Percentiles rank a stretch among this genome's conserved stretches.
phyloP scores from a whole-genome alignment of 1,139 yeast genomes.

The Geotrichum bryndzae region DNA sequence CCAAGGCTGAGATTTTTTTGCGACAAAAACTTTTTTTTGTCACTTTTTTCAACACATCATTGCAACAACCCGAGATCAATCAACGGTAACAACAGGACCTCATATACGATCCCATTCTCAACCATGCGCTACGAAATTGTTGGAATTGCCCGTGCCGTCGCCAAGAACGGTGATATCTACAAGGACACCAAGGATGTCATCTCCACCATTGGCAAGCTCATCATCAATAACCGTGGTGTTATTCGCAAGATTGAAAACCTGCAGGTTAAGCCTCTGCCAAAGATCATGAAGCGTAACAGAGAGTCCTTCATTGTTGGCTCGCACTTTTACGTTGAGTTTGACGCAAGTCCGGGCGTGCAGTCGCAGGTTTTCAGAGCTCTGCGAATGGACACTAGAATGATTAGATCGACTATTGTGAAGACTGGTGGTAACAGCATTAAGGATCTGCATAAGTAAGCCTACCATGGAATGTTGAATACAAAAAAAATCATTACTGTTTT shows the following conservation, averaged over 20 bases:
- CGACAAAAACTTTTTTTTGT: not conserved
- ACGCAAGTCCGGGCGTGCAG: conserved; percentile 79
- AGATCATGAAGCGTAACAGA: conserved; percentile 75
- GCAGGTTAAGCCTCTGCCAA: conserved; percentile 76
- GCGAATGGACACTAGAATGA: conserved; percentile 82
- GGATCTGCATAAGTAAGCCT: conserved; percentile 16
- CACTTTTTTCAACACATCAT: not conserved
- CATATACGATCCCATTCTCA: not conserved
- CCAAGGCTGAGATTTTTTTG: not conserved
- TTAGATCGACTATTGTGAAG: conserved; percentile 68
- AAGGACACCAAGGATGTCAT: conserved; percentile 48
- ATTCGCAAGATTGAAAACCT: conserved; percentile 74
- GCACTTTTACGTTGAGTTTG: conserved; percentile 81
- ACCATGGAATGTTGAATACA: not conserved
- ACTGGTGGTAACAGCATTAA: conserved; percentile 48
- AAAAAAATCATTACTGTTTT: not conserved
- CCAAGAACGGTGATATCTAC: conserved; percentile 25
- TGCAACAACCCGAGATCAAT: not conserved
- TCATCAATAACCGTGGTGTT: conserved; percentile 86
- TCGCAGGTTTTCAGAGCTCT: conserved; percentile 75
- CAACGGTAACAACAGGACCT: not conserved
- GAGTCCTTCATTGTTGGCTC: conserved; percentile 88
- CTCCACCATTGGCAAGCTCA: conserved; percentile 75
- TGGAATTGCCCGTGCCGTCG: conserved; percentile 65
- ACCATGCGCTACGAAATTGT: conserved; percentile 82